phyloP scores from a whole-genome alignment of 805 yeast genomes.

The Lipomyces japonicus region DNA sequence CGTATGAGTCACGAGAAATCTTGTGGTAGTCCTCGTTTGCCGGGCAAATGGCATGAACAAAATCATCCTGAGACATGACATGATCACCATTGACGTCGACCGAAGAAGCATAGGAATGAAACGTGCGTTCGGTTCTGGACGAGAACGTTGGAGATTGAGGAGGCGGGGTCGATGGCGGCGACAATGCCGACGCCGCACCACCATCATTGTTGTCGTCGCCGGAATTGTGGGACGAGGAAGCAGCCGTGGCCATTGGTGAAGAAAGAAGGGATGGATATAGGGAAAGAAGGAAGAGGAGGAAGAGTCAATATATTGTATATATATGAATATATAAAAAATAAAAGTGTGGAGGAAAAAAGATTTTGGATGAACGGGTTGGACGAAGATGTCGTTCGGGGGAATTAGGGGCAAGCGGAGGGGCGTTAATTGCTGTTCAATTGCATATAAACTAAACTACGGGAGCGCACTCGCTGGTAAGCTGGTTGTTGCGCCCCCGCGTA shows the following conservation, averaged over 20 bases:
- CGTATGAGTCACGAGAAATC: slow-evolving; percentile 57
- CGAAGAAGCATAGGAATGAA: neutral
- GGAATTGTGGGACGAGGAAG: slow-evolving; percentile 4
- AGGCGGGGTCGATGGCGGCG: slow-evolving; percentile 1
- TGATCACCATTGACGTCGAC: slow-evolving; percentile 31
- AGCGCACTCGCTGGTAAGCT: too few relatives aligned
- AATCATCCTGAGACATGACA: slow-evolving; percentile 42
- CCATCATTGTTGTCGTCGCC: neutral
- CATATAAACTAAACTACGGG: too few relatives aligned
- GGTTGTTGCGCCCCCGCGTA: too few relatives aligned
- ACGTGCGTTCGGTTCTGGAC: neutral
- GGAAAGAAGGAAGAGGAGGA: slow-evolving; percentile 1
- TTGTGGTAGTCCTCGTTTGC: slow-evolving; percentile 47
- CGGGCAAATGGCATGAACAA: slow-evolving; percentile 45
- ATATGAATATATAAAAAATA: too few relatives aligned
- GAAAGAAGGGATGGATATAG: neutral
- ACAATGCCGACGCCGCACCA: neutral
- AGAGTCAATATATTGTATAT: neutral
- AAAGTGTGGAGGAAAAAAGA: too few relatives aligned
- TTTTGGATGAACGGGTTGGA: too few relatives aligned
- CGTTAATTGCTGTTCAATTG: too few relatives aligned
- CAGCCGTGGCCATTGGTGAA: neutral
- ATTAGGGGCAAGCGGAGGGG: too few relatives aligned
- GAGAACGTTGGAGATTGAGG: neutral
- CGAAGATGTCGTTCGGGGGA: too few relatives aligned